phyloP scores from a whole-genome alignment of 768 basidiomycete genomes.

The Leccinum uliginosum region DNA sequence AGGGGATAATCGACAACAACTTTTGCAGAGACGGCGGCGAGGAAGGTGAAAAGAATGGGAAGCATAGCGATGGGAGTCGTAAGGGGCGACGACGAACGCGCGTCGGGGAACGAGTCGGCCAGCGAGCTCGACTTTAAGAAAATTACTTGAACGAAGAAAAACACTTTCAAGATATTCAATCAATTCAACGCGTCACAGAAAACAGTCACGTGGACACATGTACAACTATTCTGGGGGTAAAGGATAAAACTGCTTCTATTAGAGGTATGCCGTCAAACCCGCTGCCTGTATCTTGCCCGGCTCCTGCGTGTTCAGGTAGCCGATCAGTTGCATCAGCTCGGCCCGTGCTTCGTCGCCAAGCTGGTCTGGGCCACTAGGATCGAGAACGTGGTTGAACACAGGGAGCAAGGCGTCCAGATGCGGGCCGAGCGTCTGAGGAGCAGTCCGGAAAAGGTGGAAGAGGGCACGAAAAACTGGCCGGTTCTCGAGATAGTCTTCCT shows the following conservation, averaged over 20 bases:
- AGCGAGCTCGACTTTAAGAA: slow-evolving; percentile 46
- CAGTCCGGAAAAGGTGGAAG: slow-evolving; percentile 81
- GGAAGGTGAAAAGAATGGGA: slow-evolving; percentile 51
- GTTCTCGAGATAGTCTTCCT: slow-evolving; percentile 88
- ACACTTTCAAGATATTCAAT: not conserved
- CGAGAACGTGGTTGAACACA: slow-evolving; percentile 79
- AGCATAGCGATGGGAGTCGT: slow-evolving; percentile 61
- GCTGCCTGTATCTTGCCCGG: slow-evolving; percentile 79
- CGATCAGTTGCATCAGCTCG: slow-evolving; percentile 71
- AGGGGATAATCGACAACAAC: slow-evolving; percentile 57
- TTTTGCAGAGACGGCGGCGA: slow-evolving; percentile 42
- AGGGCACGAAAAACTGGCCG: slow-evolving; percentile 83
- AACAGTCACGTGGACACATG: slow-evolving; percentile 27
- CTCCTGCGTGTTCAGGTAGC: slow-evolving; percentile 66
- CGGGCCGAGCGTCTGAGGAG: slow-evolving; percentile 63
- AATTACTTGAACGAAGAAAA: slow-evolving; percentile 10
- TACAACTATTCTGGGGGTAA: slow-evolving; percentile 1
- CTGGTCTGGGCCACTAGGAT: slow-evolving; percentile 70
- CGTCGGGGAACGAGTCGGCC: slow-evolving; percentile 48
- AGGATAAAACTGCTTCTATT: slow-evolving; percentile 27
- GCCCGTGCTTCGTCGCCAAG: slow-evolving; percentile 74
- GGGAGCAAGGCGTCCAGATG: slow-evolving; percentile 75
- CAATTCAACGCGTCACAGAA: slow-evolving; percentile 10
- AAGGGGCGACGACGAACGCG: slow-evolving; percentile 36
- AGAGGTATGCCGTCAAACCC: slow-evolving; percentile 57